These are phyloP conservation scores for Phalaenopsis equestris DNA, from an alignment of 106 monocot species.

Conservation along the genomic window DNA sequence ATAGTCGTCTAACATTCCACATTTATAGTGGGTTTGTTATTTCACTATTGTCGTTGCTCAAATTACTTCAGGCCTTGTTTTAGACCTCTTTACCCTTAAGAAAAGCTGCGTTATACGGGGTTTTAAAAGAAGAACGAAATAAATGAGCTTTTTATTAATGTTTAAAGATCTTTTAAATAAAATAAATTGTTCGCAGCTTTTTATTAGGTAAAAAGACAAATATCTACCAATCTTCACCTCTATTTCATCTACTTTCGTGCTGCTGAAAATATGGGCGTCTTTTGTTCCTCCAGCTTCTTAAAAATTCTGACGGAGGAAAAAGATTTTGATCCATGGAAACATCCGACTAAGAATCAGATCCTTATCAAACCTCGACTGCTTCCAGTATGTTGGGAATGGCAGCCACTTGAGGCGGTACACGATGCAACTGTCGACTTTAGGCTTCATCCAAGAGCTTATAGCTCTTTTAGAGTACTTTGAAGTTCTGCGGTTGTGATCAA, in stretches of 20 bases:
- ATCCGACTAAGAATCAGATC: constrained; percentile 8
- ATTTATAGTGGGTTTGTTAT: no score
- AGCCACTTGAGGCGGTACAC: constrained; percentile 36
- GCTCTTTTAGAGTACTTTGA: constrained; percentile 74
- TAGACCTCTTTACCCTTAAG: no score
- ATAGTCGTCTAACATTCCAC: no score
- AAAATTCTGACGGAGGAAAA: not conserved
- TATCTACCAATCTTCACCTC: not conserved
- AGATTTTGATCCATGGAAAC: constrained; percentile 18
- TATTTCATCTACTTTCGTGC: not conserved
- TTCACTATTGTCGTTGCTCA: no score
- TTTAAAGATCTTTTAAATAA: no score
- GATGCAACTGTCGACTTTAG: constrained; percentile 51
- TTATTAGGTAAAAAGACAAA: no score
- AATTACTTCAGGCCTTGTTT: no score
- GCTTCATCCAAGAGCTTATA: constrained; percentile 59
- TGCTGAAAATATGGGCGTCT: no score
- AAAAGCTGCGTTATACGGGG: no score
- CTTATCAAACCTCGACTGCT: not conserved
- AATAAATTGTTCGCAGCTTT: no score
- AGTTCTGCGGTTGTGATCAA: constrained; percentile 38
- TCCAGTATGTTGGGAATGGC: constrained; percentile 1
- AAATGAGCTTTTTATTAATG: no score
- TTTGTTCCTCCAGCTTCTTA: not conserved
- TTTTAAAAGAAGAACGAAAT: no score